phyloP scores from a whole-genome alignment of 805 yeast species.

The Candida yuanshanica region DNA sequence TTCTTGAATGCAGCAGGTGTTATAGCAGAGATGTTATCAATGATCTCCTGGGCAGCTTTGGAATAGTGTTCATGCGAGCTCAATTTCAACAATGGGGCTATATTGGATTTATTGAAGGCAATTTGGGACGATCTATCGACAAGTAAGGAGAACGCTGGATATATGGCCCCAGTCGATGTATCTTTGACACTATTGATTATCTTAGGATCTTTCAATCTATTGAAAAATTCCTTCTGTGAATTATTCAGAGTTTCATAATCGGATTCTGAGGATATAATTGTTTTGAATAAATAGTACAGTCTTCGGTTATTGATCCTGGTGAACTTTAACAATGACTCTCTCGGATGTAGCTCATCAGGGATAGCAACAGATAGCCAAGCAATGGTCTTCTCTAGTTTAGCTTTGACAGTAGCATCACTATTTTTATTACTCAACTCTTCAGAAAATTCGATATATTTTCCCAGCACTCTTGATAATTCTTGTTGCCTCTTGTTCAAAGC shows the following conservation, averaged over 20 bases:
- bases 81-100: conserved; percentile 45
- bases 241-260: conserved; percentile 56
- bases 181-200: conserved; percentile 32
- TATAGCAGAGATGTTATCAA: conserved; percentile 52
- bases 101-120: conserved; percentile 60
- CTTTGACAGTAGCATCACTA: conserved; percentile 18
- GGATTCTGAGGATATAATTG: conserved; percentile 49
- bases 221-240: conserved; percentile 57
- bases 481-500: conserved; percentile 70
- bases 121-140: conserved; percentile 57
- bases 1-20: conserved; percentile 61
- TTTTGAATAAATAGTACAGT: conserved; percentile 46
- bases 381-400: conserved; percentile 47
- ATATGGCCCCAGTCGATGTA: conserved; percentile 41
- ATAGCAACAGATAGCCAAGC: conserved; percentile 56
- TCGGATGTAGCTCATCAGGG: conserved; percentile 46
- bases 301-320: conserved; percentile 53
- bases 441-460: conserved; percentile 42
- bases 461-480: conserved; percentile 47
- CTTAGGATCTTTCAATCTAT: conserved; percentile 49
- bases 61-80: conserved; percentile 27
- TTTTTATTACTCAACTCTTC: conserved; percentile 35
- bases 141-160: conserved; percentile 48
- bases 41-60: conserved; percentile 42
- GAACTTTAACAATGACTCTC: conserved; percentile 47